A percentile compares a stretch with the other conserved stretches of the same genome.
phyloP scores from a whole-genome alignment of 441 rosid genomes.

The Erodium chrysanthum region DNA sequence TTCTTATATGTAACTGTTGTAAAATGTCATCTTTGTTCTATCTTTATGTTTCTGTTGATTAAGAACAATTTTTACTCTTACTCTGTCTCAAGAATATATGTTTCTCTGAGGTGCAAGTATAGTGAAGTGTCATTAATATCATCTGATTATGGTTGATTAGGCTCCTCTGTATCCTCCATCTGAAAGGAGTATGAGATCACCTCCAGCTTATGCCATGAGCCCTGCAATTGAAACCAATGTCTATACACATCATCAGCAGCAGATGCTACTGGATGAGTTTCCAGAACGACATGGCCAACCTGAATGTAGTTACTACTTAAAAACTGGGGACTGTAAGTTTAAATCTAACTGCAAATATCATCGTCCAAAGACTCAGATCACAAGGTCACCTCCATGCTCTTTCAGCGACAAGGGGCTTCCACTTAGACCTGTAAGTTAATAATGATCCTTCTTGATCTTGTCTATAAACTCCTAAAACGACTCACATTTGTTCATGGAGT shows the following conservation, averaged over 20 bases:
- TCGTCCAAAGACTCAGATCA: conserved; percentile 60
- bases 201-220: conserved; percentile 34
- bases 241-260: conserved; percentile 38
- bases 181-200: conserved; percentile 35
- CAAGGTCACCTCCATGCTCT: conserved; percentile 37
- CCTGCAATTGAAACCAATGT: conserved; percentile 31
- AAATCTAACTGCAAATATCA: conserved; percentile 79
- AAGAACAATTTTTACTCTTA: neutral
- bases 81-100: neutral
- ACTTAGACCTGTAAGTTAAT: conserved; percentile 77
- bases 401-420: conserved; percentile 88
- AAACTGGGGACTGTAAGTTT: conserved; percentile 86
- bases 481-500: neutral
- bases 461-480: neutral
- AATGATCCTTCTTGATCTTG: neutral
- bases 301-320: conserved; percentile 64
- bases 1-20: neutral
- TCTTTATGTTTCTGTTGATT: conserved; percentile 8
- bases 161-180: conserved; percentile 40
- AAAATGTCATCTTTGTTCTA: neutral
- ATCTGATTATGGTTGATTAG: conserved; percentile 29
- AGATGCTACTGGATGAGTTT: conserved; percentile 46
- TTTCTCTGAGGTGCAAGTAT: neutral
- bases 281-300: conserved; percentile 91
- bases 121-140: conserved; percentile 2